phyloP scores from a whole-genome alignment of 345 rosid species.

The Orychophragmus violaceus region DNA sequence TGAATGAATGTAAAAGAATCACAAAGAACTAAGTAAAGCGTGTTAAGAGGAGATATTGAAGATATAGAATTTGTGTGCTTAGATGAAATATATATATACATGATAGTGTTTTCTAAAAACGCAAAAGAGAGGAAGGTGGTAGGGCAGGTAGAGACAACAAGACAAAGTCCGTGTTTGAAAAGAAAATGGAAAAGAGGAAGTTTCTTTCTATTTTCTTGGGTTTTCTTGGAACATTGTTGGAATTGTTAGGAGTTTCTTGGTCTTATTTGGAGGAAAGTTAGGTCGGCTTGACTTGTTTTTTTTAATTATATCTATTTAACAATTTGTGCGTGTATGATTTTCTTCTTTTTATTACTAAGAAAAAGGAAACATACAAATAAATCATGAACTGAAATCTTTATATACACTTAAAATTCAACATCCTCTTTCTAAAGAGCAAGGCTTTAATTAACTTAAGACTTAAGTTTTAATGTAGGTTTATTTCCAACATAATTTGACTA shows the following conservation, averaged over 20 bases:
- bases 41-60: background rate
- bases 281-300: background rate
- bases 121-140: slow-evolving; percentile 13
- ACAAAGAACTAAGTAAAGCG: background rate
- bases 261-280: slow-evolving; percentile 13
- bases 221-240: background rate
- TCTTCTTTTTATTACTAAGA: background rate
- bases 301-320: background rate
- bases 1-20: background rate
- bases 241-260: background rate
- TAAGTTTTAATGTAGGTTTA: background rate
- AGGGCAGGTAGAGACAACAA: slow-evolving; percentile 4
- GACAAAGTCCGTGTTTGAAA: slow-evolving; percentile 11
- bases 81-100: background rate
- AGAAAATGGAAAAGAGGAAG: slow-evolving; percentile 3
- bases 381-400: background rate
- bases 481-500: slow-evolving; percentile 2
- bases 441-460: background rate
- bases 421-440: background rate
- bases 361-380: background rate
- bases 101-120: background rate
- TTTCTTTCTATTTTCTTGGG: slow-evolving; percentile 3
- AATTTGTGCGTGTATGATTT: background rate
- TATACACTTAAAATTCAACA: background rate
- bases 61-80: background rate